Evolutionary conservation across 2,329 filamentous ascomycete genomes (phyloP).

Genomic region (Hypocreales sp.): DNA sequence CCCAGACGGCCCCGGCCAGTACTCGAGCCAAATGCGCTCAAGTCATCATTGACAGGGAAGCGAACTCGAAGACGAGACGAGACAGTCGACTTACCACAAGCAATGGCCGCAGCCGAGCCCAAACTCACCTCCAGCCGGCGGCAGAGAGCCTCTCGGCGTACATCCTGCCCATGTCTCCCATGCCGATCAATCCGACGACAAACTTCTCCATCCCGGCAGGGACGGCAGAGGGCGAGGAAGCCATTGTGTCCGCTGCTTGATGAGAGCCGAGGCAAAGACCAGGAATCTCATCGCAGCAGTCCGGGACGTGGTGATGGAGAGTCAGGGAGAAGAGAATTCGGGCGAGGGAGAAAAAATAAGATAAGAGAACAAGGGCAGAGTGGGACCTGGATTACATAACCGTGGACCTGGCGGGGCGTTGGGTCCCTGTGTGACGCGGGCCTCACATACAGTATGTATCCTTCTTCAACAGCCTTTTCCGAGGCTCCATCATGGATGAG

Average conservation of each 20-base stretch:
- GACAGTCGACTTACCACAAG: slow-evolving; percentile 20
- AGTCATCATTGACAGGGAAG: slow-evolving; percentile 68
- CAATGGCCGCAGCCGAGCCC: too few species aligned
- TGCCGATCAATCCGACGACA: slow-evolving; percentile 86
- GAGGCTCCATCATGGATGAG: too few species aligned
- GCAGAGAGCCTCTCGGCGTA: slow-evolving; percentile 78
- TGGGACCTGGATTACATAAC: too few species aligned
- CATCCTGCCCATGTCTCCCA: slow-evolving; percentile 99
- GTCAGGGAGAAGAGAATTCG: slow-evolving; percentile 6
- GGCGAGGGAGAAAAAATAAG: slow-evolving; percentile 4
- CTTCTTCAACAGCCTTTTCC: too few species aligned
- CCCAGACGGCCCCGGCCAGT: slow-evolving; percentile 51
- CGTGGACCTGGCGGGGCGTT: too few species aligned
- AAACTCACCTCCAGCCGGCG: slow-evolving; percentile 82
- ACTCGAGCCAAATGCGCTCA: slow-evolving; percentile 99
- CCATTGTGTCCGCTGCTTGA: slow-evolving; percentile 15
- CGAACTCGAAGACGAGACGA: slow-evolving; percentile 3
- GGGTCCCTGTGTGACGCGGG: too few species aligned
- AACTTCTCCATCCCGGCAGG: slow-evolving; percentile 48
- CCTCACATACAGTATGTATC: too few species aligned
- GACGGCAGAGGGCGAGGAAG: slow-evolving; percentile 10
- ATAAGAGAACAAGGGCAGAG: background rate
- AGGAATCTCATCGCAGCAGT: too few species aligned
- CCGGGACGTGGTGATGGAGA: too few species aligned
- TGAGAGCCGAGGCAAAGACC: too few species aligned